Evolutionary conservation across 352 stramenopile species (phyloP), one percentile per base, ranked within the genome.

Genomic region (Thraustochytrium sp.): DNA sequence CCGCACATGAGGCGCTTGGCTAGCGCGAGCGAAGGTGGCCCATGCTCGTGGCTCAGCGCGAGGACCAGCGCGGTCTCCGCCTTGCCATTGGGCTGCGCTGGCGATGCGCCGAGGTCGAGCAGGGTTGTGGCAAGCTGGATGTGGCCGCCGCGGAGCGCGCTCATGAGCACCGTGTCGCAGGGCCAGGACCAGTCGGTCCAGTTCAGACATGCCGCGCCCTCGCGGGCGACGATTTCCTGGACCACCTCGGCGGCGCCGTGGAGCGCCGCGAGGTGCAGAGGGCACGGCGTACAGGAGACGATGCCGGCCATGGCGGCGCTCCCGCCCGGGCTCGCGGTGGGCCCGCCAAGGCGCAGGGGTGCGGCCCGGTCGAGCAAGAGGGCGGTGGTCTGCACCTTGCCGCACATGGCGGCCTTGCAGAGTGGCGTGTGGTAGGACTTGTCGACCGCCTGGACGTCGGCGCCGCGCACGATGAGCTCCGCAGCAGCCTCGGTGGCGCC

Each of bases 381-480:
- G 11, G 26, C 36, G 9, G 46, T 31, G 1, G 59, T 72, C 21
- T 21, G 26, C 29, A 11, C 13, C 9, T 46, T 21, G 26, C 40
- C 40, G 26, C 13, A 21, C 8, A 31, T 31, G 9, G 59, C 59
- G 21, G 59, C 59, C n/a, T 72, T 72, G 59, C 59, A 72, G 21
- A 72, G 34, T 16, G 59, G 59, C 21, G 59, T 72, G 26, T 31
- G 46, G 31, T 72, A 72, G 1, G 59, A 72, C 26, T 72, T 72
- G 3, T 72, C 59, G 11, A 72, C 59, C 21, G 59, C 59, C 42
- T 72, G 59, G 9, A 49, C 59, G 26, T 72, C 59, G 34, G 59
- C 59, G 34, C 59, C 59, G 40, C 59, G 59, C 16, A 72, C 59
- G 46, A 72, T 72, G 40, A 72, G 59, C 3, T 72, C 59, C 40